Percentiles rank a stretch among this genome's conserved stretches.
Conservation (phyloP, 176 grass and related monocot species). For the Dactylis glomerata region DNA sequence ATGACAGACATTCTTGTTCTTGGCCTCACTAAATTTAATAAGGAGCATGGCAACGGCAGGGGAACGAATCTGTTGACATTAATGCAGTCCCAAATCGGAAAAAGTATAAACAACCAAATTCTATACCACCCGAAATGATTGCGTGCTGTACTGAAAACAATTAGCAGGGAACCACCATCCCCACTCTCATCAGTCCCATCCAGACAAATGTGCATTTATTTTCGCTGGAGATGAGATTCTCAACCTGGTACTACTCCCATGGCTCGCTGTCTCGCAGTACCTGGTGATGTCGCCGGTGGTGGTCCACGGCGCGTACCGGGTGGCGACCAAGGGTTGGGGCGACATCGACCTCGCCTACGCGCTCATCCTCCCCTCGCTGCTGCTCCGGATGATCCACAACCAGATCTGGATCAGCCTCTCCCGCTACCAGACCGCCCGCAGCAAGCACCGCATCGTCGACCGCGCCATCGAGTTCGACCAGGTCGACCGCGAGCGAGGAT, state of each 20-base stretch:
- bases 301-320: slow-evolving; percentile 26
- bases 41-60: neutral
- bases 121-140: neutral
- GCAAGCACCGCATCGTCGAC: slow-evolving; percentile 82
- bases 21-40: neutral
- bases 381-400: slow-evolving; percentile 69
- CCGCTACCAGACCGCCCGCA: slow-evolving; percentile 76
- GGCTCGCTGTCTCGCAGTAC: too few species aligned
- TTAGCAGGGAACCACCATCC: too few species aligned
- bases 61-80: neutral
- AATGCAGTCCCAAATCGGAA: neutral
- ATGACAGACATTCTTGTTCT: neutral
- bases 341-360: slow-evolving; percentile 43
- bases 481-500: slow-evolving; percentile 79
- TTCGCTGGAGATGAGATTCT: neutral
- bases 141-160: neutral
- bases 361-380: slow-evolving; percentile 48
- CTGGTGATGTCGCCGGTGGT: slow-evolving; percentile 66
- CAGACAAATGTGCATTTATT: neutral
- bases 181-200: too few species aligned
- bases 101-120: neutral
- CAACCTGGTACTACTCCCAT: too few species aligned
- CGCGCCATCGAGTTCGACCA: slow-evolving; percentile 83
- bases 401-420: slow-evolving; percentile 88
- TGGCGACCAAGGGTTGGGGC: slow-evolving; percentile 38